Evolutionary conservation across 352 stramenopile genomes (phyloP).

Genomic region (Phytopythium sindhum): DNA sequence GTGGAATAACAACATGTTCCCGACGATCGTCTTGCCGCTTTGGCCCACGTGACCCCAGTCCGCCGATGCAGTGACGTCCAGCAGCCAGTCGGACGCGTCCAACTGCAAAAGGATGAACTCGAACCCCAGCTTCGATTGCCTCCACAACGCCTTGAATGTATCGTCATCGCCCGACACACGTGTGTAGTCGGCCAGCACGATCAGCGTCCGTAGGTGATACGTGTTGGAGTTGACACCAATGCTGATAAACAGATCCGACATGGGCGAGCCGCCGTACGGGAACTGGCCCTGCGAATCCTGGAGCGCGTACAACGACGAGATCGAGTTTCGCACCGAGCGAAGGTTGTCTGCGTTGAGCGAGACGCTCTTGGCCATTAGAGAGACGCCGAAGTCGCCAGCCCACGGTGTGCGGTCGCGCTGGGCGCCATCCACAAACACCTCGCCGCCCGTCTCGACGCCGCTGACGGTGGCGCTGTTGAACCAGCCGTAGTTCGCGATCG

Average conservation of each 20-base stretch:
- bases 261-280: conserved; percentile 25
- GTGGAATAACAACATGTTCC: conserved; percentile 32
- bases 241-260: conserved; percentile 1
- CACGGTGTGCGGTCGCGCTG: conserved; percentile 37
- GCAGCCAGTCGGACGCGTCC: conserved; percentile 19
- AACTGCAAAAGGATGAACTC: conserved; percentile 28
- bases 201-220: conserved; percentile 41
- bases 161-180: conserved; percentile 16
- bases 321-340: conserved; percentile 18
- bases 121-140: conserved; percentile 24
- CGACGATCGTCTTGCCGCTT: conserved; percentile 35
- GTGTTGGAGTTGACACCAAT: conserved; percentile 27
- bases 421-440: conserved; percentile 33
- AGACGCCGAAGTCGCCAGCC: conserved; percentile 29
- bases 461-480: conserved; percentile 31
- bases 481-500: conserved; percentile 31
- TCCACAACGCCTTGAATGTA: conserved; percentile 16
- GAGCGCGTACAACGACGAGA: conserved; percentile 27
- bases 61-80: conserved; percentile 18
- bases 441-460: conserved; percentile 18
- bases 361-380: conserved; percentile 24
- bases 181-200: conserved; percentile 31
- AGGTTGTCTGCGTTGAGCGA: conserved; percentile 32
- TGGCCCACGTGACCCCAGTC: conserved; percentile 36
- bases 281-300: conserved; percentile 29